phyloP scores from a whole-genome alignment of 1,139 yeast genomes.

The Suhomyces wounanorum region DNA sequence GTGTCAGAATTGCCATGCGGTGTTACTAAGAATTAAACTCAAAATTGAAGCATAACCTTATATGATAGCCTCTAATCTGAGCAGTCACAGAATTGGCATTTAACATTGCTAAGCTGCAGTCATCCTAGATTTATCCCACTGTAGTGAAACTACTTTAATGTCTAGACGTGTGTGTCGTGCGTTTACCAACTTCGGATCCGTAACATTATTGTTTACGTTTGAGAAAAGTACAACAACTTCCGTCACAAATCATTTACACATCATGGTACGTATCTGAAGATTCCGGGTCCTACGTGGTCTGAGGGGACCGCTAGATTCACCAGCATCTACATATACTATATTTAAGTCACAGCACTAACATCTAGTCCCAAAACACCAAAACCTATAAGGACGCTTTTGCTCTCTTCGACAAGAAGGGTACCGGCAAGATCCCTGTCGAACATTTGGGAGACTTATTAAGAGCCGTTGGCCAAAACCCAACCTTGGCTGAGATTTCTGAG shows the following conservation, averaged over 20 bases:
- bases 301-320: not conserved
- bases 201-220: conserved; percentile 11
- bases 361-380: conserved; percentile 55
- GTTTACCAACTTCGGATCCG: conserved; percentile 2
- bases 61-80: no score
- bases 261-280: conserved; percentile 6
- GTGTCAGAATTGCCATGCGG: no score
- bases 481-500: conserved; percentile 82
- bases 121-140: no score
- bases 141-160: not conserved
- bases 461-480: conserved; percentile 98
- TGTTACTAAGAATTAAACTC: no score
- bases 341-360: conserved; percentile 9
- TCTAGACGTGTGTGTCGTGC: not conserved
- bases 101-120: no score
- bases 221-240: conserved; percentile 6
- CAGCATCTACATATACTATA: not conserved
- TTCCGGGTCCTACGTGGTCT: not conserved
- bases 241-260: conserved; percentile 2
- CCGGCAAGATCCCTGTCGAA: conserved; percentile 87
- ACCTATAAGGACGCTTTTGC: conserved; percentile 97
- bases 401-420: conserved; percentile 93
- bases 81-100: no score
- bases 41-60: no score
- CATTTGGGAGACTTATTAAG: conserved; percentile 91